Conservation (phyloP, 2,329 filamentous ascomycete species). For the Amauroascus niger region DNA sequence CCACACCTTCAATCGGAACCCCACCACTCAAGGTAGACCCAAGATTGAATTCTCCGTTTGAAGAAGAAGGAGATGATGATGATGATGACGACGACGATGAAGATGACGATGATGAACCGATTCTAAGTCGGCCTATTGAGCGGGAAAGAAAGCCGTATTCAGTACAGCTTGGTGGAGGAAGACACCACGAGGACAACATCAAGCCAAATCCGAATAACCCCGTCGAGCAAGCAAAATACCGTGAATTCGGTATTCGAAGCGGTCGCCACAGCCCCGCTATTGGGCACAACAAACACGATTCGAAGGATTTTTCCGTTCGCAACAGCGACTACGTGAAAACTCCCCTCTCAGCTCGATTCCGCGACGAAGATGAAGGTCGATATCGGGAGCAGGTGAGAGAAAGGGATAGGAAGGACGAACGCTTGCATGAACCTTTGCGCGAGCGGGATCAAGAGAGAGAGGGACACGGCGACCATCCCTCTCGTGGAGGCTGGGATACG, state of each 20-base stretch:
- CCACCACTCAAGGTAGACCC: constrained; percentile 13
- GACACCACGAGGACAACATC: constrained; percentile 41
- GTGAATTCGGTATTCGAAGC: neutral
- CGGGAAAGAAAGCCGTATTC: constrained; percentile 57
- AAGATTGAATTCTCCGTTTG: constrained; percentile 21
- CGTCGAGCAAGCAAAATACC: constrained; percentile 9
- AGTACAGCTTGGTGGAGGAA: constrained; percentile 50
- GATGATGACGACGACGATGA: constrained; percentile 3
- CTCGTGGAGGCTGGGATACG: constrained; percentile 23
- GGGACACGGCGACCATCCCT: constrained; percentile 21
- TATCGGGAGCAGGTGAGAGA: constrained; percentile 3
- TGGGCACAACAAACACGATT: neutral
- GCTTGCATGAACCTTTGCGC: constrained; percentile 19
- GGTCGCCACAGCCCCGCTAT: neutral
- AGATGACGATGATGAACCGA: constrained; percentile 23
- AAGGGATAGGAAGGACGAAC: constrained; percentile 22
- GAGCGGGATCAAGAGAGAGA: constrained; percentile 20
- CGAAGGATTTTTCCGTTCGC: constrained; percentile 1
- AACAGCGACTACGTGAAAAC: neutral
- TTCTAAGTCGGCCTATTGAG: constrained; percentile 47
- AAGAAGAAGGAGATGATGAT: constrained; percentile 23
- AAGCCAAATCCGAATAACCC: neutral
- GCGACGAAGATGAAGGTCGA: constrained; percentile 32
- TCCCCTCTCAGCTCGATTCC: constrained; percentile 50
- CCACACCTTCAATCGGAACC: neutral